Evolutionary conservation across 2,329 filamentous ascomycete species (phyloP).

Genomic region (Bipolaris victoriae): DNA sequence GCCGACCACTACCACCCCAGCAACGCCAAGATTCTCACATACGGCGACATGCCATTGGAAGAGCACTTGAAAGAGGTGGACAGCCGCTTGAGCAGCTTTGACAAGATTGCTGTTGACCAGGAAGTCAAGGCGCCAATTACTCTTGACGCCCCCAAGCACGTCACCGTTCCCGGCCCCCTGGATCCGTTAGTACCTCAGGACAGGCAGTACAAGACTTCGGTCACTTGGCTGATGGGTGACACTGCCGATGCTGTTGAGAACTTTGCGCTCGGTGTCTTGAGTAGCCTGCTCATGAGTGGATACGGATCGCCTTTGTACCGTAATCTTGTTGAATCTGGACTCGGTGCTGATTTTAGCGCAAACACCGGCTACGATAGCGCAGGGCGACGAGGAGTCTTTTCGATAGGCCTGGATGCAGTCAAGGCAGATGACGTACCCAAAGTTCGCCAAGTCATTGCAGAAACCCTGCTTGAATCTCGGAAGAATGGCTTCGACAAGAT

Average conservation of each 20-base stretch:
- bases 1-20: constrained; percentile 95
- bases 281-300: constrained; percentile 85
- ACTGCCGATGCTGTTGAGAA: constrained; percentile 83
- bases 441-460: constrained; percentile 75
- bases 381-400: constrained; percentile 80
- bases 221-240: constrained; percentile 90
- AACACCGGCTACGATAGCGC: constrained; percentile 91
- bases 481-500: constrained; percentile 82
- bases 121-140: constrained; percentile 79
- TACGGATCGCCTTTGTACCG: constrained; percentile 94
- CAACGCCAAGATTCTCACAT: constrained; percentile 95
- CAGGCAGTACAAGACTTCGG: constrained; percentile 90
- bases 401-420: constrained; percentile 89
- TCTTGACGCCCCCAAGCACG: constrained; percentile 69
- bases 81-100: constrained; percentile 74
- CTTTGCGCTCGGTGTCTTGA: constrained; percentile 82
- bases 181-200: constrained; percentile 86
- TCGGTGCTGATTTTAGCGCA: constrained; percentile 92
- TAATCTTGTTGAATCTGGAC: constrained; percentile 83
- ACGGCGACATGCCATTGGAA: constrained; percentile 86
- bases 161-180: constrained; percentile 78
- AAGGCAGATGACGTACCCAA: constrained; percentile 77
- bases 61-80: constrained; percentile 83
- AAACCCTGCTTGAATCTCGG: constrained; percentile 72
- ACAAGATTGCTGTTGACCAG: constrained; percentile 70